Percentiles rank a stretch among this genome's conserved stretches.
These are phyloP conservation scores for Notholithocarpus densiflorus DNA, from an alignment of 306 rosid genomes.

Conservation along the genomic window DNA sequence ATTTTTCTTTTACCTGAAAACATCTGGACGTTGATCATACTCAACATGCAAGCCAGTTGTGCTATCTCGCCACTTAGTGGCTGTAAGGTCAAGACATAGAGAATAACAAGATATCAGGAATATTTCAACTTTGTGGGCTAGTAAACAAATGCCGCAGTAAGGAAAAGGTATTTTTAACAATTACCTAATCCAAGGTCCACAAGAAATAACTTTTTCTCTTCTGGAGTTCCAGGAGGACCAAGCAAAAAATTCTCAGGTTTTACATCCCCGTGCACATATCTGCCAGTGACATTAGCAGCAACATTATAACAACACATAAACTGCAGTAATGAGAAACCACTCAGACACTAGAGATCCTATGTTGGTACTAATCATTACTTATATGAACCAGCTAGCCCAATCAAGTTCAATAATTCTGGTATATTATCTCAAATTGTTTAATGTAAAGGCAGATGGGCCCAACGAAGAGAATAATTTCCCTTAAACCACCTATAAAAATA, in stretches of 20 bases:
- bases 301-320: conserved; percentile 3
- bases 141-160: not conserved
- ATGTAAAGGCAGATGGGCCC: not conserved
- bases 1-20: conserved; percentile 55
- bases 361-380: not conserved
- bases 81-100: conserved; percentile 43
- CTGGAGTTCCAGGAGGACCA: conserved; percentile 74
- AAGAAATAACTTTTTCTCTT: conserved; percentile 73
- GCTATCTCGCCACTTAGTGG: conserved; percentile 70
- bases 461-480: not conserved
- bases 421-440: not conserved
- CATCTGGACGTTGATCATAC: conserved; percentile 93
- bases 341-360: not conserved
- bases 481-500: not conserved
- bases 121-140: not conserved
- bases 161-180: not conserved
- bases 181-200: conserved; percentile 92
- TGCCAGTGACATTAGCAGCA: conserved; percentile 24
- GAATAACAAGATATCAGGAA: not conserved
- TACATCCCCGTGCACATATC: conserved; percentile 94
- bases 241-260: conserved; percentile 96
- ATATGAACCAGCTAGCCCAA: not conserved
- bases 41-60: conserved; percentile 76
- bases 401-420: not conserved
- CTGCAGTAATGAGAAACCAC: conserved; percentile 14